Conservation (phyloP, 768 basidiomycete species). For the Pleurotus salmoneostramineus region DNA sequence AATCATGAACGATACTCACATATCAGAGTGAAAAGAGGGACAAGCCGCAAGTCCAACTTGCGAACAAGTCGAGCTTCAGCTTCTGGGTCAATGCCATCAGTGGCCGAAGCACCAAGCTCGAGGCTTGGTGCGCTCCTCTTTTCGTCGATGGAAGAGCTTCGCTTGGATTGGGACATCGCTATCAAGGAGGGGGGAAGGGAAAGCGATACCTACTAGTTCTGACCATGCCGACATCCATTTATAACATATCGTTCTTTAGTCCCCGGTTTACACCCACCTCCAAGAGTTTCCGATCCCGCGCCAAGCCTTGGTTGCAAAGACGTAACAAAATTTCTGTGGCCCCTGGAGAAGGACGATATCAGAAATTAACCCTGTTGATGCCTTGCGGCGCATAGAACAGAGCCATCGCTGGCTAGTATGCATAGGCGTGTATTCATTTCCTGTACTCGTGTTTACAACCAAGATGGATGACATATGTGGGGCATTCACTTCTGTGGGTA, state of each 20-base stretch:
- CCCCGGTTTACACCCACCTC: not conserved
- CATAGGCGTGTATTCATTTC: not conserved
- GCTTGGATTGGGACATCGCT: not conserved
- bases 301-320: not conserved
- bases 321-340: not conserved
- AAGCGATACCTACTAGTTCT: not conserved
- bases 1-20: slow-evolving; percentile 21
- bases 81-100: slow-evolving; percentile 22
- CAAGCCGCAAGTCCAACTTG: slow-evolving; percentile 28
- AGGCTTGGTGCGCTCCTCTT: not conserved
- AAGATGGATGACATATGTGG: not conserved
- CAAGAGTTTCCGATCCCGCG: not conserved
- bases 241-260: not conserved
- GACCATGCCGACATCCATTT: not conserved
- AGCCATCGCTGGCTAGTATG: not conserved
- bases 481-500: no score
- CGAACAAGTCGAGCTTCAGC: slow-evolving; percentile 29
- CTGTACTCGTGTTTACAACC: not conserved
- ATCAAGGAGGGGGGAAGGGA: not conserved
- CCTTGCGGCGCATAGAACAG: not conserved
- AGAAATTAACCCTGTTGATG: not conserved
- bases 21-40: slow-evolving; percentile 35
- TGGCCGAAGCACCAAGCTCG: not conserved
- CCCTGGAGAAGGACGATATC: not conserved
- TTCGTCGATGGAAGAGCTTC: not conserved